These are phyloP conservation scores for Sanghuangporus sanghuang DNA, from an alignment of 1,284 basidiomycete genomes.

Conservation along the genomic window DNA sequence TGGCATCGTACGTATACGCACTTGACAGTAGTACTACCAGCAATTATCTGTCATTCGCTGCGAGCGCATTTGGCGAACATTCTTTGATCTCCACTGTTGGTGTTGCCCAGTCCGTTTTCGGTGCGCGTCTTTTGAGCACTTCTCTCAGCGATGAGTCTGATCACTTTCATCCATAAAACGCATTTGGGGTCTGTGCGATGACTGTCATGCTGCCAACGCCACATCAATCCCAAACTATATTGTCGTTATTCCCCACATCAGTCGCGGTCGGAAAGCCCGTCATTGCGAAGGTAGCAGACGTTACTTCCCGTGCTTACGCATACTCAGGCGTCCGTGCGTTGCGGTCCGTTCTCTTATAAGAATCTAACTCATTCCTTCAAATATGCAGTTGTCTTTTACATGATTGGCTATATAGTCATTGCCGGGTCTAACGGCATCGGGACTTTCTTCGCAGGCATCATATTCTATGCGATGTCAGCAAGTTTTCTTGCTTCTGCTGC, in stretches of 20 bases:
- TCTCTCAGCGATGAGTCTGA: not conserved
- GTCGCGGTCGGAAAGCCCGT: slow-evolving; percentile 72
- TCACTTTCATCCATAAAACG: not conserved
- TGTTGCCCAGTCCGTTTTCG: slow-evolving; percentile 52
- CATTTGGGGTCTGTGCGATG: not conserved
- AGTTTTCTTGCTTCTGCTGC: not conserved
- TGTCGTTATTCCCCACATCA: slow-evolving; percentile 14
- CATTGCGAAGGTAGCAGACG: slow-evolving; percentile 76
- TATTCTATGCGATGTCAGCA: slow-evolving; percentile 50
- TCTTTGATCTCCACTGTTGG: slow-evolving; percentile 63
- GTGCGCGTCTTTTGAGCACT: slow-evolving; percentile 28
- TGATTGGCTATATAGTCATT: slow-evolving; percentile 40
- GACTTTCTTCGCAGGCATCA: slow-evolving; percentile 46
- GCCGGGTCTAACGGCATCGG: slow-evolving; percentile 36
- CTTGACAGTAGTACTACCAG: slow-evolving; percentile 67
- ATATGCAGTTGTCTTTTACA: slow-evolving; percentile 49
- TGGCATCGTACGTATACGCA: slow-evolving; percentile 74
- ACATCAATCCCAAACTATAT: not conserved
- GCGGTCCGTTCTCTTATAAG: not conserved
- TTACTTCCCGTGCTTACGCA: slow-evolving; percentile 51
- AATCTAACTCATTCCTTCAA: not conserved
- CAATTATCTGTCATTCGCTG: slow-evolving; percentile 59
- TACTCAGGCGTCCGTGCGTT: slow-evolving; percentile 60
- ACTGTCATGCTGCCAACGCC: not conserved
- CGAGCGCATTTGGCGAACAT: slow-evolving; percentile 56